phyloP scores from a whole-genome alignment of 768 basidiomycete genomes.

The Tulasnella sp. region DNA sequence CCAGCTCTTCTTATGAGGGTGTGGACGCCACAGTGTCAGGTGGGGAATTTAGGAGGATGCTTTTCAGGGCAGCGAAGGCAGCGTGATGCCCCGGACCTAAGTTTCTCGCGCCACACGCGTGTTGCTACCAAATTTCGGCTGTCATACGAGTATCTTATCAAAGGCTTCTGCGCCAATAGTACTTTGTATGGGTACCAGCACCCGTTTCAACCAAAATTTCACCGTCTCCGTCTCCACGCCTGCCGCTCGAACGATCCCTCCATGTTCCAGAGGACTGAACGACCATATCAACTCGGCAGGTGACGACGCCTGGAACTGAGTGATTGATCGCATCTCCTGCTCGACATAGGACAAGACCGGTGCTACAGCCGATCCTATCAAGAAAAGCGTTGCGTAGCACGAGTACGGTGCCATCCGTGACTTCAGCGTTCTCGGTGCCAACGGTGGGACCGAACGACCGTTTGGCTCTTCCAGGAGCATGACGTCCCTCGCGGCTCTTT shows the following conservation, averaged over 20 bases:
- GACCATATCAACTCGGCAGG: conserved; percentile 80
- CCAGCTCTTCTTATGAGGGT: neutral
- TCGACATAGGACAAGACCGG: conserved; percentile 50
- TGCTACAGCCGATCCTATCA: conserved; percentile 64
- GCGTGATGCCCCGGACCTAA: neutral
- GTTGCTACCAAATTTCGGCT: neutral
- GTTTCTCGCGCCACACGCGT: neutral
- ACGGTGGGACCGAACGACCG: conserved; percentile 26
- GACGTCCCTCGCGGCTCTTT: conserved; percentile 69
- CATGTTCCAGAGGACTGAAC: conserved; percentile 54
- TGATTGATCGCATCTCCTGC: conserved; percentile 50
- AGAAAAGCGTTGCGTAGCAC: conserved; percentile 83
- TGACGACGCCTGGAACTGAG: conserved; percentile 54
- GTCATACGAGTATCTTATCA: neutral
- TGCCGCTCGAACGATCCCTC: conserved; percentile 67
- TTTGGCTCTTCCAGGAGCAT: conserved; percentile 59
- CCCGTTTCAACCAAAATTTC: conserved; percentile 57
- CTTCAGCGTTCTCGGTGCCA: conserved; percentile 49
- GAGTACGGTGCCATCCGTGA: conserved; percentile 74
- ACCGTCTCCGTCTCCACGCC: conserved; percentile 74
- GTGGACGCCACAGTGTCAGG: neutral
- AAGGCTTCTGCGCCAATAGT: conserved; percentile 14
- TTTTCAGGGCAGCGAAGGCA: no score
- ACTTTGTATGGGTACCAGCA: neutral
- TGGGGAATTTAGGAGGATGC: no score